A percentile compares a stretch with the other conserved stretches of the same genome.
phyloP scores from a whole-genome alignment of 106 monocot genomes.

The Ottelia alismoides region DNA sequence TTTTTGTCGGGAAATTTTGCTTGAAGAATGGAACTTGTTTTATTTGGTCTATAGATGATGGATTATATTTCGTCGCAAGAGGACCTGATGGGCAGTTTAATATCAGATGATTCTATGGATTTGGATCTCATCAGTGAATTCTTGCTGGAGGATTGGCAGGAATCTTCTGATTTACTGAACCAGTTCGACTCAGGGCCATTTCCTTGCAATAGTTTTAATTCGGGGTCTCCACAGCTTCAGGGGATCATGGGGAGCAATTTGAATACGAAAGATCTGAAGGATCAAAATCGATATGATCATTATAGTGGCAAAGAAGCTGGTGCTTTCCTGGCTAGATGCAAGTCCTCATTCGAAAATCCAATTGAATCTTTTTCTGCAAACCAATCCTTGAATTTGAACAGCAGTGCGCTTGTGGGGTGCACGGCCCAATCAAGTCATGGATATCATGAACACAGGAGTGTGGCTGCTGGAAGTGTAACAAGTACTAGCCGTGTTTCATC shows the following conservation, averaged over 20 bases:
- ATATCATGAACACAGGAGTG: neutral
- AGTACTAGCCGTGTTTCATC: conserved; percentile 1
- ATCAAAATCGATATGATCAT: neutral
- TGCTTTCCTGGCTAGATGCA: neutral
- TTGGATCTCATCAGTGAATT: conserved; percentile 25
- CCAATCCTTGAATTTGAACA: neutral
- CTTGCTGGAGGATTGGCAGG: conserved; percentile 7
- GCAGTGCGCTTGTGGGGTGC: neutral
- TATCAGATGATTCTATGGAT: too few relatives aligned
- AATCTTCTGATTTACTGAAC: neutral
- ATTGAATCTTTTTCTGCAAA: neutral
- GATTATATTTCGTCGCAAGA: too few relatives aligned
- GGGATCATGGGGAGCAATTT: neutral
- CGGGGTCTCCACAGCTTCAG: neutral
- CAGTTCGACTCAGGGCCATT: neutral
- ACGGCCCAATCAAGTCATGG: neutral
- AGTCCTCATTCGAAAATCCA: neutral
- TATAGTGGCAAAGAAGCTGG: neutral
- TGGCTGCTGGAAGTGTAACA: too few relatives aligned
- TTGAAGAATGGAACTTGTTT: too few relatives aligned
- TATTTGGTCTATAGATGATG: too few relatives aligned
- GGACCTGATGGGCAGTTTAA: too few relatives aligned
- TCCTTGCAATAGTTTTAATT: neutral
- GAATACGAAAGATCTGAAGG: neutral
- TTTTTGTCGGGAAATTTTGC: too few relatives aligned